These are phyloP conservation scores for Streptanthus diversifolius DNA, from an alignment of 345 rosid species.

Conservation along the genomic window DNA sequence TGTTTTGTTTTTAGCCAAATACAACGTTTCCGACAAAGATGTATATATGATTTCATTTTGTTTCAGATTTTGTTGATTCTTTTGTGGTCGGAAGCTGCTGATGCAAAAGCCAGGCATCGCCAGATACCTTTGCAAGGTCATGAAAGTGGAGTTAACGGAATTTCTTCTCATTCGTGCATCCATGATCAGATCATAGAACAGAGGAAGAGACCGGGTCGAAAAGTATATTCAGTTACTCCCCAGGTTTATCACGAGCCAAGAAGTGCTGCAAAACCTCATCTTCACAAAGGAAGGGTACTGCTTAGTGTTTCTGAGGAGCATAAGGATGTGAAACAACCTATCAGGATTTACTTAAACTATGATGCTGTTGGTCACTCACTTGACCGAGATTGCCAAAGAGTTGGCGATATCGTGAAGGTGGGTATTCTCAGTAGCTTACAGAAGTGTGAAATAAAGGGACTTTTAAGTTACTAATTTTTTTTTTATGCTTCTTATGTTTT, in stretches of 20 bases:
- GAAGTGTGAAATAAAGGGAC: neutral
- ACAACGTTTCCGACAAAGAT: neutral
- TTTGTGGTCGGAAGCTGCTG: constrained; percentile 45
- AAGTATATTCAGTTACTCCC: constrained; percentile 80
- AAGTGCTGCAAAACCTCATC: constrained; percentile 36
- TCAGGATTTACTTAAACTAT: constrained; percentile 89
- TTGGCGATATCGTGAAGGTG: constrained; percentile 93
- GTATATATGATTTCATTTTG: neutral
- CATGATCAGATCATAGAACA: constrained; percentile 90
- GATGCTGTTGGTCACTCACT: constrained; percentile 97
- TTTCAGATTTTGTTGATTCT: constrained; percentile 61
- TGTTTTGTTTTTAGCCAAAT: neutral
- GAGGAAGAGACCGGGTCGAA: constrained; percentile 79
- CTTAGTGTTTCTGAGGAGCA: constrained; percentile 50
- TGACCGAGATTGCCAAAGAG: constrained; percentile 79
- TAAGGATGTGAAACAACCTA: constrained; percentile 70
- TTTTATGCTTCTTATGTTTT: neutral
- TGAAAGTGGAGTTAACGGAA: constrained; percentile 42
- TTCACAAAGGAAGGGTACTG: constrained; percentile 69
- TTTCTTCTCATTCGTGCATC: constrained; percentile 82
- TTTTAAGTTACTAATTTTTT: constrained; percentile 13
- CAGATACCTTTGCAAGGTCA: constrained; percentile 37
- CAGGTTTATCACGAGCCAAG: constrained; percentile 68
- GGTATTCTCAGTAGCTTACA: constrained; percentile 27
- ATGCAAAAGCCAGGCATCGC: constrained; percentile 39